phyloP scores from a whole-genome alignment of 371 early-diverging fungal genomes.

The Quaeritorhiza haematococci region DNA sequence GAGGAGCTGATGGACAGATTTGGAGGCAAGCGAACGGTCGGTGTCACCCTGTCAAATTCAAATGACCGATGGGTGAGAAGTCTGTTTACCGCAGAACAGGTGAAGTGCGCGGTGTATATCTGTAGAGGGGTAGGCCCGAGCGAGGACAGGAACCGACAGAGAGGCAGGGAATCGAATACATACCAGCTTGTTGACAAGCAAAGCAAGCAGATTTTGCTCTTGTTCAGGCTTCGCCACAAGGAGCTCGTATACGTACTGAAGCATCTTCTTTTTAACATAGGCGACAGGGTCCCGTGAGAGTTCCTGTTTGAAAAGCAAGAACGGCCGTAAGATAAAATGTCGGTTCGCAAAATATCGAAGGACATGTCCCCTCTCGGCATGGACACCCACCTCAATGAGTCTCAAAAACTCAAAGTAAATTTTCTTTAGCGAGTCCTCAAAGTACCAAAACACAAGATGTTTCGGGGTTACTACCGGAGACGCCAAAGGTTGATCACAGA shows the following conservation, averaged over 20 bases:
- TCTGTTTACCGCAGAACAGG: not conserved
- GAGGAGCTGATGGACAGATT: conserved; percentile 70
- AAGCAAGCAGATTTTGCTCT: conserved; percentile 84
- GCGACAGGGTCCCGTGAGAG: conserved; percentile 79
- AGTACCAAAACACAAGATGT: conserved; percentile 83
- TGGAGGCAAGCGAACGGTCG: conserved; percentile 81
- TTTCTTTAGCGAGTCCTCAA: conserved; percentile 90
- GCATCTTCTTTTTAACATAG: conserved; percentile 73
- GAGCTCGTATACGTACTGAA: conserved; percentile 69
- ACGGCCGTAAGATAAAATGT: not conserved
- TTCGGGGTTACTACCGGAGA: conserved; percentile 51
- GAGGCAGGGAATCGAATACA: too few relatives aligned
- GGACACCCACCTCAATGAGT: conserved; percentile 57
- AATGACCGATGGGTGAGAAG: not conserved
- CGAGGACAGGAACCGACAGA: too few relatives aligned
- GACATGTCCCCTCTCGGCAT: not conserved
- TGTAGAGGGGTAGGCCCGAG: too few relatives aligned
- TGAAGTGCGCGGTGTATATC: too few relatives aligned
- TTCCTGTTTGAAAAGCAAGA: conserved; percentile 23
- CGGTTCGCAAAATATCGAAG: not conserved
- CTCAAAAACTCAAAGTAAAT: conserved; percentile 81
- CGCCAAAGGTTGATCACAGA: conserved; percentile 72
- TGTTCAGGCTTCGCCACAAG: conserved; percentile 87
- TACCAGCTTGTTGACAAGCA: conserved; percentile 85
- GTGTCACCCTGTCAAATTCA: conserved; percentile 63